Percentiles rank a stretch among this genome's conserved stretches.
phyloP scores from a whole-genome alignment of 208 protist genomes.

The Wallacemonas sp. region DNA sequence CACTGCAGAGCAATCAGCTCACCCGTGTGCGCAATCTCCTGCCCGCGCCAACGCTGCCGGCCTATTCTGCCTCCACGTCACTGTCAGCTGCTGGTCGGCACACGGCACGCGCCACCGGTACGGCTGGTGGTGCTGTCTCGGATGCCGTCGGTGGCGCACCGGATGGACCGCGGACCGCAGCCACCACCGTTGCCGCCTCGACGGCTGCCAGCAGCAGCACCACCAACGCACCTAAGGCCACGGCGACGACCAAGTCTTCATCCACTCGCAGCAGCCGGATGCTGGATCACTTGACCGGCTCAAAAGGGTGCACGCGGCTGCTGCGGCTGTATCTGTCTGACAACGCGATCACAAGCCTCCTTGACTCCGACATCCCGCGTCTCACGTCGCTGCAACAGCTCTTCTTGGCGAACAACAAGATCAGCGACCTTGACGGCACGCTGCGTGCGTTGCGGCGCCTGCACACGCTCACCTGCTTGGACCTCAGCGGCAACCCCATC shows the following conservation, averaged over 20 bases:
- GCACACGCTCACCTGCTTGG: constrained; percentile 49
- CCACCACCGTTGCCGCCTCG: neutral
- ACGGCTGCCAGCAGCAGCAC: too few relatives aligned
- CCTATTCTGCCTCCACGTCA: neutral
- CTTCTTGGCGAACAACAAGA: constrained; percentile 58
- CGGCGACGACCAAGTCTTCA: too few relatives aligned
- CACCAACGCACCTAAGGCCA: too few relatives aligned
- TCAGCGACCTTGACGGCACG: constrained; percentile 46
- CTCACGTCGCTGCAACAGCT: constrained; percentile 62
- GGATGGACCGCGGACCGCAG: neutral
- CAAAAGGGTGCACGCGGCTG: constrained; percentile 55
- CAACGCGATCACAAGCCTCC: constrained; percentile 43
- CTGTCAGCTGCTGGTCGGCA: too few relatives aligned
- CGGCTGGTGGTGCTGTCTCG: too few relatives aligned
- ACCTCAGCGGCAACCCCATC: constrained; percentile 73
- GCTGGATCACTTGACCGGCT: constrained; percentile 11
- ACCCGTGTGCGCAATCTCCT: constrained; percentile 51
- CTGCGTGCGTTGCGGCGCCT: constrained; percentile 43
- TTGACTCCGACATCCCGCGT: constrained; percentile 47
- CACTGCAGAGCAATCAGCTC: constrained; percentile 63
- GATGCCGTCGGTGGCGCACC: too few relatives aligned
- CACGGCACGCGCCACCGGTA: too few relatives aligned
- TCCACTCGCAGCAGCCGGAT: too few relatives aligned
- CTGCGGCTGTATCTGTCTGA: constrained; percentile 37
- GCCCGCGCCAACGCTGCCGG: neutral